Conservation (phyloP, 2,329 filamentous ascomycete genomes). For the Cercospora sesami region DNA sequence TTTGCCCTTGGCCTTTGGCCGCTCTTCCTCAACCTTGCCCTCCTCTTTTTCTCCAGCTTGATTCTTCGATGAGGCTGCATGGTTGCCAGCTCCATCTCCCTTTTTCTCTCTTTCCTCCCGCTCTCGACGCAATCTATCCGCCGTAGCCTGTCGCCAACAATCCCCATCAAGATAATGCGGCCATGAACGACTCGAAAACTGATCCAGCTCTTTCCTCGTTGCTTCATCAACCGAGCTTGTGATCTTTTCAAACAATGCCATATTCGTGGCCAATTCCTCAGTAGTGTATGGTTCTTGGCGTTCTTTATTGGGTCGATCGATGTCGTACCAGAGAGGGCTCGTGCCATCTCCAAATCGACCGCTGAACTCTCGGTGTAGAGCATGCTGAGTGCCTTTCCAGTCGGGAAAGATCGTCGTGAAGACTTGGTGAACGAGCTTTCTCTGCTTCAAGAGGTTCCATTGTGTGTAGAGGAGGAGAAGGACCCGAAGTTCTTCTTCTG, state of each 20-base stretch:
- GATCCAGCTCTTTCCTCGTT: background rate
- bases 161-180: background rate
- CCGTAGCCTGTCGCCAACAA: background rate
- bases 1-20: background rate
- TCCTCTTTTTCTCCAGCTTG: background rate
- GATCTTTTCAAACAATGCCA: background rate
- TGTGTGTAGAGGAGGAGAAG: background rate
- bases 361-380: background rate
- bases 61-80: background rate
- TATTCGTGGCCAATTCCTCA: background rate
- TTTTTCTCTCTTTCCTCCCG: background rate
- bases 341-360: background rate
- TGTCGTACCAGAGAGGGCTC: background rate
- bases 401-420: background rate
- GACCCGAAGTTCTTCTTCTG: background rate
- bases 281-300: background rate
- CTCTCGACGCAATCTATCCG: background rate
- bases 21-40: background rate
- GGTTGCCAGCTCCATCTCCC: background rate
- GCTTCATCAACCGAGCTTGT: background rate
- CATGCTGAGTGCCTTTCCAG: background rate
- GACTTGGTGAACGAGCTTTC: background rate
- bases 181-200: background rate
- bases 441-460: background rate
- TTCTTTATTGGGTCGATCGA: background rate